Evolutionary conservation across 2,329 filamentous ascomycete species (phyloP).

Genomic region (Hansfordia pulvinata): DNA sequence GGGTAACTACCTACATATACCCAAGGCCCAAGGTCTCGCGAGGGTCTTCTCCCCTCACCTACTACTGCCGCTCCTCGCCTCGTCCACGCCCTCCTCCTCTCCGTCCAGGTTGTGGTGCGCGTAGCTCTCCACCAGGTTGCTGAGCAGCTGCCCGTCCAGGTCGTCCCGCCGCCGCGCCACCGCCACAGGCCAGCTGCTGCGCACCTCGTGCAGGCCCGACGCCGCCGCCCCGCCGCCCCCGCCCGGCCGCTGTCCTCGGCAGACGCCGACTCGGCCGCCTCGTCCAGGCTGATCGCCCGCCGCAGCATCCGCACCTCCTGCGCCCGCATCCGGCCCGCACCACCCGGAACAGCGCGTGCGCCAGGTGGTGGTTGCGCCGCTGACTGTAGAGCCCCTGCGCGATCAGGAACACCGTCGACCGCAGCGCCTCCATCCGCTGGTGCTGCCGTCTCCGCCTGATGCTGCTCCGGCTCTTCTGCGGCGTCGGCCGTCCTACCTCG

Average conservation of each 20-base stretch:
- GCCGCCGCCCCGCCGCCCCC: too few relatives aligned
- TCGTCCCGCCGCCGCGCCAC: constrained; percentile 14
- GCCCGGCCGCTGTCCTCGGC: constrained; percentile 6
- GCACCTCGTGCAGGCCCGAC: constrained; percentile 12
- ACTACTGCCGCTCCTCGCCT: too few relatives aligned
- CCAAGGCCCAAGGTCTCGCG: too few relatives aligned
- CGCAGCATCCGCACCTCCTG: constrained; percentile 9
- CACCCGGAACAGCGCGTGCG: constrained; percentile 17
- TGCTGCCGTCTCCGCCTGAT: too few relatives aligned
- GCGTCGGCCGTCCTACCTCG: too few relatives aligned
- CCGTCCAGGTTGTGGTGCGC: neutral
- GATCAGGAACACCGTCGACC: constrained; percentile 19
- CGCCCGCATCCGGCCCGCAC: constrained; percentile 18
- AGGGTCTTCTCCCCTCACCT: too few relatives aligned
- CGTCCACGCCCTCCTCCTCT: too few relatives aligned
- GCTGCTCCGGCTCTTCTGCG: too few relatives aligned
- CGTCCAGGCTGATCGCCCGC: constrained; percentile 6
- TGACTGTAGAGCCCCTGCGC: constrained; percentile 19
- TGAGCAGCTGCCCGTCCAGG: constrained; percentile 9
- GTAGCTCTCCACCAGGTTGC: constrained; percentile 9
- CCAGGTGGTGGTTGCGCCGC: constrained; percentile 19
- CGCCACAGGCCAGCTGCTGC: constrained; percentile 17
- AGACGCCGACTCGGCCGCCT: constrained; percentile 5
- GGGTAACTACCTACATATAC: too few relatives aligned
- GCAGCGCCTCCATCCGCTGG: constrained; percentile 12